phyloP scores from a whole-genome alignment of 1,284 basidiomycete species.

The Cystobasidiaceae sp. region DNA sequence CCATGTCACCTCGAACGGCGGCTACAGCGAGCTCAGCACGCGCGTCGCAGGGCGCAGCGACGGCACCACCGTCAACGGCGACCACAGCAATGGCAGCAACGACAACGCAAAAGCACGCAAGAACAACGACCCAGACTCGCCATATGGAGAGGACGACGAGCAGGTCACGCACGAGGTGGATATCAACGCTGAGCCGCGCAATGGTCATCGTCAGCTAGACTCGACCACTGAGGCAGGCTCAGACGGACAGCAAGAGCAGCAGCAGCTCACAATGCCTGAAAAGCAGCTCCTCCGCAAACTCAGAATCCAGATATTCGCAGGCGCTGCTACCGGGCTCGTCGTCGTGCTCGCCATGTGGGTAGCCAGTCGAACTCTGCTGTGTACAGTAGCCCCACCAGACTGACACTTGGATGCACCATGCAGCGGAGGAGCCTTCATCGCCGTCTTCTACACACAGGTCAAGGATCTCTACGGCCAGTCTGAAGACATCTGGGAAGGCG shows the following conservation, averaged over 20 bases:
- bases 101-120: background rate
- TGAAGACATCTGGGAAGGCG: constrained; percentile 58
- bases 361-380: constrained; percentile 46
- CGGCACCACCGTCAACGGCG: no score
- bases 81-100: no score
- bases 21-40: no score
- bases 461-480: constrained; percentile 53
- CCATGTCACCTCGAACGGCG: no score
- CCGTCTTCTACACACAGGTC: constrained; percentile 54
- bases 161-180: no score
- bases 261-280: background rate
- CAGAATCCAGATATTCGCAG: constrained; percentile 63
- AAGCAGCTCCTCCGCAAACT: constrained; percentile 35
- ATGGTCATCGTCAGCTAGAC: no score
- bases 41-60: no score
- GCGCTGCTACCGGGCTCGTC: constrained; percentile 67
- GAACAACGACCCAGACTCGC: no score
- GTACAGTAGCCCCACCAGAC: constrained; percentile 34
- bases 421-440: constrained; percentile 51
- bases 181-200: no score
- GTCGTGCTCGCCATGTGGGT: constrained; percentile 64
- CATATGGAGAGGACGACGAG: no score
- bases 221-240: no score
- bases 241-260: constrained; percentile 18
- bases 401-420: background rate